Evolutionary conservation across 108 stramenopile species (phyloP).

Genomic region (Chaetoceros tenuissimus): DNA sequence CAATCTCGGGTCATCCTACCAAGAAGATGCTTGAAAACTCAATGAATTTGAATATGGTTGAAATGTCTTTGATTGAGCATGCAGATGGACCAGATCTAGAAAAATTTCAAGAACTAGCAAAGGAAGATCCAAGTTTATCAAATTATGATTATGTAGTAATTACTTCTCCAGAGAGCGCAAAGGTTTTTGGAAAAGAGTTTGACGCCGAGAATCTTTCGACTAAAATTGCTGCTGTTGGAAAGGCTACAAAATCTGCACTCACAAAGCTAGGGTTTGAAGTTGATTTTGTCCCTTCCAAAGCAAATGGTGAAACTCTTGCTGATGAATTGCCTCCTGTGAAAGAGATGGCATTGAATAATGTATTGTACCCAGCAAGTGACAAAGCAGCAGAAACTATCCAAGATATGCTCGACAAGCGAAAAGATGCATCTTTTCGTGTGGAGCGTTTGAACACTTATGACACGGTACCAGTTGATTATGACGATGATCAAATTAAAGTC

Average conservation of each 20-base stretch:
- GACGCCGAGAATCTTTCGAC: constrained; percentile 4
- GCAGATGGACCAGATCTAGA: constrained; percentile 61
- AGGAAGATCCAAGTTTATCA: constrained; percentile 17
- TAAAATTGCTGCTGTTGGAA: constrained; percentile 65
- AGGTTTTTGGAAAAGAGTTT: constrained; percentile 59
- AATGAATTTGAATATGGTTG: constrained; percentile 28
- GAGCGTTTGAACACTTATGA: constrained; percentile 76
- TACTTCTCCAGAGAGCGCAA: constrained; percentile 84
- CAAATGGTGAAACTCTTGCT: constrained; percentile 57
- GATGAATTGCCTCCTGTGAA: constrained; percentile 38
- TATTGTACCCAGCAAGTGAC: constrained; percentile 78
- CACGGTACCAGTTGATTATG: constrained; percentile 68
- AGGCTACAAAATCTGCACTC: constrained; percentile 58
- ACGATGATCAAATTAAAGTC: constrained; percentile 28
- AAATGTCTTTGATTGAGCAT: constrained; percentile 82
- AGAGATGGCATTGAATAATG: constrained; percentile 11
- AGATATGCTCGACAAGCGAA: constrained; percentile 34
- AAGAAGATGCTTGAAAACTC: constrained; percentile 5
- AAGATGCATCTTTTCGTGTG: constrained; percentile 45
- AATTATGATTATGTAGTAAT: constrained; percentile 59
- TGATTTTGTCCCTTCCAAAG: constrained; percentile 67
- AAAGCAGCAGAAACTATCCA: constrained; percentile 57
- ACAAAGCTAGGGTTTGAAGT: constrained; percentile 40
- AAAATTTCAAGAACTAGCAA: constrained; percentile 27
- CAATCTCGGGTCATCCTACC: constrained; percentile 12